These are phyloP conservation scores for Mortierella antarctica DNA, from an alignment of 192 early-diverging fungal species.

Conservation along the genomic window DNA sequence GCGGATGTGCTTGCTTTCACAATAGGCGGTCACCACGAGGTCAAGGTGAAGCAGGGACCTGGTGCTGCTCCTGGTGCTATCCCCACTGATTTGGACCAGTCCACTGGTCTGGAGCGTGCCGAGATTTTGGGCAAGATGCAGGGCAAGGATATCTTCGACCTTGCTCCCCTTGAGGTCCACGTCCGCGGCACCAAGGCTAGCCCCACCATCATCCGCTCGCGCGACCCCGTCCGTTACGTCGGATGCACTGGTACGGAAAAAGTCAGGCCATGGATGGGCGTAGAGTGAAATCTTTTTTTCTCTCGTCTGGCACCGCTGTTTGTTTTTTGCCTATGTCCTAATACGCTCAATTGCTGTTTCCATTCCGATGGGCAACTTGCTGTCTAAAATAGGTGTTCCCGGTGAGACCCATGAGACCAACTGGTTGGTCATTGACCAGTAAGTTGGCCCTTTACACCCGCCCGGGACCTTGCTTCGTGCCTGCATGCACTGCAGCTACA, in stretches of 20 bases:
- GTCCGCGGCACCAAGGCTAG: constrained; percentile 83
- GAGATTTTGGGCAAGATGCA: constrained; percentile 87
- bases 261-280: constrained; percentile 3
- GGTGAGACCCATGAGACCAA: constrained; percentile 92
- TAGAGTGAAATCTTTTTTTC: constrained; percentile 9
- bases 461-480: background rate
- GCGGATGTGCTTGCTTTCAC: constrained; percentile 1
- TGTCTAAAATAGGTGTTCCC: constrained; percentile 79
- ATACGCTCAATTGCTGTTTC: background rate
- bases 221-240: constrained; percentile 84
- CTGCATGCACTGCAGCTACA: background rate
- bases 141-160: constrained; percentile 91
- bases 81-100: constrained; percentile 87
- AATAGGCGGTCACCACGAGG: constrained; percentile 47
- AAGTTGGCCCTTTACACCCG: background rate
- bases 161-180: constrained; percentile 80
- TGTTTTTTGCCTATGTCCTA: background rate
- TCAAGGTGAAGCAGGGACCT: constrained; percentile 62
- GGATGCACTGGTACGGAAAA: constrained; percentile 88
- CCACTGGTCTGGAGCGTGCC: constrained; percentile 91
- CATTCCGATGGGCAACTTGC: background rate
- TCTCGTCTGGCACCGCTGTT: background rate
- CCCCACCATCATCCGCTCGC: constrained; percentile 88
- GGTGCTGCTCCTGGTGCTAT: constrained; percentile 77
- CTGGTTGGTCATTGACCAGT: constrained; percentile 88